Conservation (phyloP, 768 basidiomycete genomes). For the Leccinellum albellum region DNA sequence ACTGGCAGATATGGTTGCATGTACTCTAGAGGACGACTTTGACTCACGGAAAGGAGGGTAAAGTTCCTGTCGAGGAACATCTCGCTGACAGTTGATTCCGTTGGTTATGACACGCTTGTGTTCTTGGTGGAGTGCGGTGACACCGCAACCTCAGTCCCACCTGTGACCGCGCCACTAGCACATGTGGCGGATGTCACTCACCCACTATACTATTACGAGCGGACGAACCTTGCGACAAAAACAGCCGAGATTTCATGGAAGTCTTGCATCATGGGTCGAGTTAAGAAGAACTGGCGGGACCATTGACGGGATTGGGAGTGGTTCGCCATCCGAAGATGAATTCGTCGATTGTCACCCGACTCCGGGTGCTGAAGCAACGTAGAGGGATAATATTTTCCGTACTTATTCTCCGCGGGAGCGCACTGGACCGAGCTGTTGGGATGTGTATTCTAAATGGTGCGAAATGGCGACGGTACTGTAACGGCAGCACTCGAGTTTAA, state of each 20-base stretch:
- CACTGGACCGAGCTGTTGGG: not conserved
- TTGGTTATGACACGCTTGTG: not conserved
- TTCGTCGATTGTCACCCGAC: not conserved
- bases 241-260: conserved; percentile 12
- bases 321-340: not conserved
- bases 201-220: not conserved
- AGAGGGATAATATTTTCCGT: not conserved
- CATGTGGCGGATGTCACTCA: not conserved
- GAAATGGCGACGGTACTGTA: not conserved
- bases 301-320: not conserved
- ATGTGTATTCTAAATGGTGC: not conserved
- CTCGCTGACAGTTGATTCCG: not conserved
- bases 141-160: not conserved
- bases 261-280: not conserved
- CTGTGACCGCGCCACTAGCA: not conserved
- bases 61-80: not conserved
- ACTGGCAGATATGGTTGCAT: not conserved
- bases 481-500: not conserved
- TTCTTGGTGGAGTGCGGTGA: conserved; percentile 1
- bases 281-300: not conserved
- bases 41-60: not conserved
- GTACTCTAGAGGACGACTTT: not conserved
- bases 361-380: not conserved
- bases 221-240: conserved; percentile 5
- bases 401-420: not conserved